Conservation (phyloP, 192 early-diverging fungal species). For the Linnemannia zychae region DNA sequence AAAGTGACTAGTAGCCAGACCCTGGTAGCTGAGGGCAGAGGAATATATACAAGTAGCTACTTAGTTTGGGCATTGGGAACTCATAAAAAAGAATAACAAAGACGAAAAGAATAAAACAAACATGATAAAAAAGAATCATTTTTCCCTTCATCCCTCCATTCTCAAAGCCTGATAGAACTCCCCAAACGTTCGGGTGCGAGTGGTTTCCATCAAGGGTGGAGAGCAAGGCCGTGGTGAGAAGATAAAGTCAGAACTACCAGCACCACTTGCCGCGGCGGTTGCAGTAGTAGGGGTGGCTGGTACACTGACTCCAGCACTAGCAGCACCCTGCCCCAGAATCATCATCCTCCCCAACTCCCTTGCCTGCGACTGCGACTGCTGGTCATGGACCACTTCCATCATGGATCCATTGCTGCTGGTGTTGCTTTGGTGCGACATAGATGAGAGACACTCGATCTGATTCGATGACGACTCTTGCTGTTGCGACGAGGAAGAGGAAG, state of each 20-base stretch:
- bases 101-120: neutral
- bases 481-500: neutral
- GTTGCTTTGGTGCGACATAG: neutral
- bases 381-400: neutral
- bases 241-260: constrained; percentile 25
- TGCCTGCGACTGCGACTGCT: neutral
- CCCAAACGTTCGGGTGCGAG: constrained; percentile 19
- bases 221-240: constrained; percentile 48
- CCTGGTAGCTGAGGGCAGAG: no score
- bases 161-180: constrained; percentile 38
- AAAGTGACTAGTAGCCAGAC: no score
- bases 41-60: neutral
- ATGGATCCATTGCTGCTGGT: neutral
- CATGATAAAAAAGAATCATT: neutral
- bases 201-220: constrained; percentile 20
- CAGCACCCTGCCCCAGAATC: neutral
- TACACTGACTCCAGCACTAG: neutral
- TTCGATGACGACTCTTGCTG: neutral
- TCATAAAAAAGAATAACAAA: neutral
- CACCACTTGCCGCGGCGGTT: neutral
- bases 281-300: neutral
- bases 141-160: constrained; percentile 35
- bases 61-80: no score
- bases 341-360: neutral
- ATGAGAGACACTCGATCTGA: constrained; percentile 16